Evolutionary conservation across 1,139 yeast species (phyloP), one percentile per base, ranked within the genome.

Genomic region (Geotrichum klebahnii): DNA sequence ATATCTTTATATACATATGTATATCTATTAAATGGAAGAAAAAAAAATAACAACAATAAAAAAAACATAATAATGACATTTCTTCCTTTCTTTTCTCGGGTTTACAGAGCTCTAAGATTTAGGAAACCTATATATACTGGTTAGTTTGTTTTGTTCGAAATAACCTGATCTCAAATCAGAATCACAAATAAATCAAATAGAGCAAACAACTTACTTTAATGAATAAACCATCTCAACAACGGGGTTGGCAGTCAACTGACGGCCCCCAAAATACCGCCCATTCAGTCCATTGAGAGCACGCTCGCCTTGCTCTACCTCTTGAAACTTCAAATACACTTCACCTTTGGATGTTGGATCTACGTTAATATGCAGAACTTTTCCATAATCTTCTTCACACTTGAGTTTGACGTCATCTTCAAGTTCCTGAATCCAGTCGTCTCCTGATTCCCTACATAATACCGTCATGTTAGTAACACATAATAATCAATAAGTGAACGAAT

Each of bases 371-470:
- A 58, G 58, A 3, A 69, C 68, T 35, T 58, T 52, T 32, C 73
- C 73, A 49, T 68, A 69, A 53, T 66, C 64, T 22, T 65, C 69
- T 45, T 69, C 69, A 51, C 73, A 69, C 51, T 69, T 73, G 3
- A 59, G 61, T 32, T 58, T 58, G 35, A 70, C 70, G 51, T 69
- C 73, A 24, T 68, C 70, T 43, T 65, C 68, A 17, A 69, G 62
- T 46, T 69, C 72, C 23, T 59, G 52, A 6, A 60, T 57, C 73
- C 73, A 69, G 29, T 56, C 51, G n/a, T 59, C 60, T 6, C 68
- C 71, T 10, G 63, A 53, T 57, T 69, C 73, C 56, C 68, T 65
- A 51, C 24, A 31, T 22, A 17, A 14, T 24, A 22, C n/a, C 31
- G 46, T 40, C 37, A 35, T 50, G 29, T 17, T 38, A 45, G 16